These are phyloP conservation scores for Clarireedia sp. DNA, from an alignment of 2,329 filamentous ascomycete genomes.

Conservation along the genomic window DNA sequence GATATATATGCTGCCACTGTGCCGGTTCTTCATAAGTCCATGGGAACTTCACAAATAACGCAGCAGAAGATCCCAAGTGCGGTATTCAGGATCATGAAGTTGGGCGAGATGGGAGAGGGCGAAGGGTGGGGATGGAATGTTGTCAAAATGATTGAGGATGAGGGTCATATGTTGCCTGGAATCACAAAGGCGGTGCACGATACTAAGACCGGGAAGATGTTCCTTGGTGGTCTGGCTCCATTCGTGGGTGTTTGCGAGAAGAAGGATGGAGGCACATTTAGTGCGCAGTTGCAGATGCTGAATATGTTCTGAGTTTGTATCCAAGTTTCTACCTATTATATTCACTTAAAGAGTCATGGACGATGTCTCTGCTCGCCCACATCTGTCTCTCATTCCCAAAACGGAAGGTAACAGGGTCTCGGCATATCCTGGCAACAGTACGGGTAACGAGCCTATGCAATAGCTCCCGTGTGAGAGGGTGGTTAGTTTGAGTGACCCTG, in stretches of 20 bases:
- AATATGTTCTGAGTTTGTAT: background rate
- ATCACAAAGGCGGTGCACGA: constrained; percentile 29
- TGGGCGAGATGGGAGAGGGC: constrained; percentile 15
- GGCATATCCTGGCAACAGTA: too few species aligned
- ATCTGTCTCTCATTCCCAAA: too few species aligned
- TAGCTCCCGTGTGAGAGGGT: too few species aligned
- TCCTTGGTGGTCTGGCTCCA: constrained; percentile 21
- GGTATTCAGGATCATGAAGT: constrained; percentile 22
- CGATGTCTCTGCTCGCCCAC: too few species aligned
- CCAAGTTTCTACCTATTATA: too few species aligned
- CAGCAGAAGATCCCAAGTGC: constrained; percentile 16
- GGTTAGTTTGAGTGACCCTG: too few species aligned
- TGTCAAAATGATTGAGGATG: constrained; percentile 31
- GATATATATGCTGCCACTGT: constrained; percentile 31
- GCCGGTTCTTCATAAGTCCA: constrained; percentile 23
- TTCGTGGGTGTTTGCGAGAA: constrained; percentile 6
- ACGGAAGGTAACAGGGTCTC: too few species aligned
- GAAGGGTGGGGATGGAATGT: constrained; percentile 14
- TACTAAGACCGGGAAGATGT: constrained; percentile 27
- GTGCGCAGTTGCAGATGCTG: background rate
- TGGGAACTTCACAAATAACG: constrained; percentile 20
- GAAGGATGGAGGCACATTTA: background rate
- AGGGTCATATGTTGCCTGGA: constrained; percentile 23
- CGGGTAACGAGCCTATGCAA: too few species aligned
- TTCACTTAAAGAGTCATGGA: too few species aligned